Percentiles rank a stretch among this genome's conserved stretches.
Evolutionary conservation across 495 filamentous ascomycete species (phyloP).

Genomic region (Aspergillus funiculosus): DNA sequence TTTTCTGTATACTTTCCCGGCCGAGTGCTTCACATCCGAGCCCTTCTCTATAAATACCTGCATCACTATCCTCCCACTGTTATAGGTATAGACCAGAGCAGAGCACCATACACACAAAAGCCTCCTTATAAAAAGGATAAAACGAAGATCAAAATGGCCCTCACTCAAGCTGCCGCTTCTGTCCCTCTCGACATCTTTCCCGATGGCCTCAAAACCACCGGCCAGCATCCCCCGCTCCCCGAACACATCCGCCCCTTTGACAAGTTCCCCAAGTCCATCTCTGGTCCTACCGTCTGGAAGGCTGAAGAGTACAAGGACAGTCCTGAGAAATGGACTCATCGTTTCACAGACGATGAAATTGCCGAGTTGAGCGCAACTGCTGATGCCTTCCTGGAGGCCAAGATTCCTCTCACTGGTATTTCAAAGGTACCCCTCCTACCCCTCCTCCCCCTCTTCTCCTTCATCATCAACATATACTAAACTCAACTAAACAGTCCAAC

Average conservation of each 20-base stretch:
- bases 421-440: conserved; percentile 44
- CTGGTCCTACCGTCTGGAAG: conserved; percentile 74
- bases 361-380: conserved; percentile 60
- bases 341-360: conserved; percentile 60
- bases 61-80: not conserved
- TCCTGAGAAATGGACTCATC: conserved; percentile 73
- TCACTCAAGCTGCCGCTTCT: conserved; percentile 31
- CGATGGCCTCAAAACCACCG: conserved; percentile 62
- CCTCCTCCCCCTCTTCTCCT: too few relatives aligned
- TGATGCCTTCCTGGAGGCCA: conserved; percentile 59
- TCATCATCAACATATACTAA: not conserved
- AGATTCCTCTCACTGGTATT: conserved; percentile 66
- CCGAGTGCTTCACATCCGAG: conserved; percentile 1
- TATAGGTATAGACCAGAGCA: not conserved
- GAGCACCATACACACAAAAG: not conserved
- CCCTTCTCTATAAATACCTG: conserved; percentile 11
- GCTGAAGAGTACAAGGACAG: conserved; percentile 62
- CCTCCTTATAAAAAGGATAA: too few relatives aligned
- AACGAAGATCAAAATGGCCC: conserved; percentile 28
- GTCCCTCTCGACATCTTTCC: conserved; percentile 44
- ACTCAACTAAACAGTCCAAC: conserved; percentile 22
- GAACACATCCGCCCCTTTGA: conserved; percentile 60
- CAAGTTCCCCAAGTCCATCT: conserved; percentile 67
- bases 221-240: conserved; percentile 72
- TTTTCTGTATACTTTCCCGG: conserved; percentile 2